A percentile compares a stretch with the other conserved stretches of the same genome.
phyloP scores from a whole-genome alignment of 179 eudicot species.

The Sideroxylon spinosum region DNA sequence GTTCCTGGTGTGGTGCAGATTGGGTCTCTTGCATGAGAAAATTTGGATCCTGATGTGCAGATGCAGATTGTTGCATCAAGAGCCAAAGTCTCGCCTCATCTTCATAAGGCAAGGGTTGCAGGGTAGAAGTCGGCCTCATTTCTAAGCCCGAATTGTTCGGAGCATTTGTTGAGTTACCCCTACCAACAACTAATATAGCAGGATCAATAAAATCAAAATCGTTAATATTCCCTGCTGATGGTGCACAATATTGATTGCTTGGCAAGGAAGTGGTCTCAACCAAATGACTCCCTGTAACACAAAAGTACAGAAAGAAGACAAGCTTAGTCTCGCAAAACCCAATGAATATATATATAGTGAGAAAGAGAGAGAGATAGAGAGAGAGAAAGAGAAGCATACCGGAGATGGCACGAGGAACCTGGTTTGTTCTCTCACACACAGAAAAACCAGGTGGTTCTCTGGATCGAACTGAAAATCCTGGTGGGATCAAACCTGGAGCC shows the following conservation, averaged over 20 bases:
- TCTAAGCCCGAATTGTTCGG: slow-evolving; percentile 21
- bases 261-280: slow-evolving; percentile 25
- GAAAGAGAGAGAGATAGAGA: background rate
- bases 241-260: slow-evolving; percentile 21
- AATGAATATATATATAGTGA: background rate
- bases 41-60: slow-evolving; percentile 30
- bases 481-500: slow-evolving; percentile 38
- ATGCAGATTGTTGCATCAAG: slow-evolving; percentile 34
- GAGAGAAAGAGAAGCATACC: slow-evolving; percentile 26
- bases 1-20: slow-evolving; percentile 19
- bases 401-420: slow-evolving; percentile 26
- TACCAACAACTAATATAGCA: slow-evolving; percentile 26
- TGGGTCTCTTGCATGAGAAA: slow-evolving; percentile 28
- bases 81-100: slow-evolving; percentile 39
- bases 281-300: slow-evolving; percentile 34
- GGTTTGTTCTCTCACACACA: slow-evolving; percentile 26
- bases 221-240: slow-evolving; percentile 22
- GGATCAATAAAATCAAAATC: slow-evolving; percentile 34
- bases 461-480: slow-evolving; percentile 42
- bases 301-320: background rate
- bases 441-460: slow-evolving; percentile 49
- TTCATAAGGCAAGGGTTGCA: slow-evolving; percentile 21
- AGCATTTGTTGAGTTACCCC: slow-evolving; percentile 28
- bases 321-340: background rate
- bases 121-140: slow-evolving; percentile 21